Evolutionary conservation across 2,329 filamentous ascomycete species (phyloP).

Genomic region (Zymoseptoria pseudotritici): DNA sequence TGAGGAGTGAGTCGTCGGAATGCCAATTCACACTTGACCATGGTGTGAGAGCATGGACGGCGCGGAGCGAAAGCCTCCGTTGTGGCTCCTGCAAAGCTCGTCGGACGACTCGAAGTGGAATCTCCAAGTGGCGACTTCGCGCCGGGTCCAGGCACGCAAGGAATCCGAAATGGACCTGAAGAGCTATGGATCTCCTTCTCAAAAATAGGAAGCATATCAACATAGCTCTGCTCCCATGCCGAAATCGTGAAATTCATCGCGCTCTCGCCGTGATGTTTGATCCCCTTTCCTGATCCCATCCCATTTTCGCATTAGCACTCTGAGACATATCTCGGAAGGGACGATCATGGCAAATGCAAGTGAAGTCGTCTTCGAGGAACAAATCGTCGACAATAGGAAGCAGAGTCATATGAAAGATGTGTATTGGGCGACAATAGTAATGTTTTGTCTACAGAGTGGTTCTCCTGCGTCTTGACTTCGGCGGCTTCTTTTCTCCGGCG

Average conservation of each 20-base stretch:
- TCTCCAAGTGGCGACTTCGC: neutral
- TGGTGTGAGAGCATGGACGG: neutral
- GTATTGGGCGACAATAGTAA: neutral
- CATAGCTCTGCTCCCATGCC: neutral
- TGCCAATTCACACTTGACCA: neutral
- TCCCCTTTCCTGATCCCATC: neutral
- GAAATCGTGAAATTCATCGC: neutral
- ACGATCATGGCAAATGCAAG: neutral
- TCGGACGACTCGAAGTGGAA: neutral
- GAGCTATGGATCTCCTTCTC: neutral
- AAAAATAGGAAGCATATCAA: neutral
- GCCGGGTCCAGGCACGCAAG: neutral
- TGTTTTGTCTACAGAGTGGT: neutral
- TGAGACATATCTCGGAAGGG: neutral
- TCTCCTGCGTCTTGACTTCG: neutral
- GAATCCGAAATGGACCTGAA: neutral
- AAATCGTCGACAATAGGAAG: neutral
- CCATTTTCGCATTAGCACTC: neutral
- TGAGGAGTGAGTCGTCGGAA: conserved; percentile 11
- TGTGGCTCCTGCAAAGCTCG: neutral
- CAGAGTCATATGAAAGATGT: neutral
- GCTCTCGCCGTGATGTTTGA: neutral
- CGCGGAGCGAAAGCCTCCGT: neutral
- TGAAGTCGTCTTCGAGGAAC: neutral
- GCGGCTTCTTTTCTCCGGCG: too few relatives aligned